Evolutionary conservation across 140 eudicot genomes (phyloP), one percentile per base, ranked within the genome.

Genomic region (Flaveria floridana): DNA sequence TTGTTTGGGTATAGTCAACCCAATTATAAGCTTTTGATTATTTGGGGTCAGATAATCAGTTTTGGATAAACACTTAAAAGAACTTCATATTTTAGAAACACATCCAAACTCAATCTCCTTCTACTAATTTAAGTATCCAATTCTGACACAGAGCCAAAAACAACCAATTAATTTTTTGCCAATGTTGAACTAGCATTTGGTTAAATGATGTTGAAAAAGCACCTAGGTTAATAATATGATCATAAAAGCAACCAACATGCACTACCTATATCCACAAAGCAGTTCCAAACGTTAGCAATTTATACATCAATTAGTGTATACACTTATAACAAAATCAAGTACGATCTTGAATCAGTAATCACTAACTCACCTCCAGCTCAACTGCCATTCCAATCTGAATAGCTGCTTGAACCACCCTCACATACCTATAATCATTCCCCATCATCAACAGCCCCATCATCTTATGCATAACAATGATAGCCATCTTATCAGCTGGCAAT

Each of bases 381-480:
- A 95, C 88, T 0, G 96, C 97, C 13, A 59, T 61, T 4, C 99
- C 97, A 80, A 95, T 87, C 66, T 88, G 89, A 81, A 87, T 78
- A 8, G 99, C 97, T 66, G 97, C 96, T 30, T 91, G 88, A 69
- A 91, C 92, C 50, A 95, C 92, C 7, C 89, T 68, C 30, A 89
- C 97, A 65, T 77, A 78, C 70, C 90, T 74, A 42, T 82, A 80
- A 57, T 86, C 92, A 53, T 84, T 85, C 23, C 90, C 96, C 80
- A 82, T 82, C 99, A 94, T 86, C 86, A 95, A 76, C 83, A 91
- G 69, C 42, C 87, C 95, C 99, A 95, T 91, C 80, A 91, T 82
- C 82, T 89, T 95, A 80, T 95, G 96, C 99, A 95, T 91, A n/a
- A 87, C 95, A 68, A 95, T 95, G 23, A 95, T 85, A 0, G 99